Percentiles rank a stretch among this genome's conserved stretches.
phyloP scores from a whole-genome alignment of 768 basidiomycete genomes.

The Lactifluus hygrophoroides region DNA sequence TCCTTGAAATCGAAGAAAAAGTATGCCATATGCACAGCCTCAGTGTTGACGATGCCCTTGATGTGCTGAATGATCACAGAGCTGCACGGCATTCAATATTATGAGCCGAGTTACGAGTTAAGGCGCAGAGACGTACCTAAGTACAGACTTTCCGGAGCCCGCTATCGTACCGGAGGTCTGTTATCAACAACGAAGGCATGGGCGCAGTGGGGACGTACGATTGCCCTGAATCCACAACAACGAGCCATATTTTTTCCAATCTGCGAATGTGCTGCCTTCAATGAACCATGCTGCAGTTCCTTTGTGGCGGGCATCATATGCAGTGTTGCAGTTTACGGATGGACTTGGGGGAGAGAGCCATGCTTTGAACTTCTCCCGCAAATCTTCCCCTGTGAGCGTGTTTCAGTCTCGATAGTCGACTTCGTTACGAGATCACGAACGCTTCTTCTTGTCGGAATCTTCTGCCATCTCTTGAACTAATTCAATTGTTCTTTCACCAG shows the following conservation, averaged over 20 bases:
- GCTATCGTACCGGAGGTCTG: neutral
- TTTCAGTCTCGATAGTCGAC: neutral
- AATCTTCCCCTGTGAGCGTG: neutral
- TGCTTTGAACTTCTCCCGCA: neutral
- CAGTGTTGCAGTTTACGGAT: neutral
- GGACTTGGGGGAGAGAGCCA: neutral
- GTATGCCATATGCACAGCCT: neutral
- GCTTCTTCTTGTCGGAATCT: neutral
- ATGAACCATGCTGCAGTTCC: neutral
- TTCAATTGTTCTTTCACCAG: neutral
- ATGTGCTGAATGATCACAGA: neutral
- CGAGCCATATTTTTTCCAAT: neutral
- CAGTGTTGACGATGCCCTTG: neutral
- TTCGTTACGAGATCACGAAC: neutral
- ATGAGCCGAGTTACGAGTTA: neutral
- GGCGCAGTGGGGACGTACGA: neutral
- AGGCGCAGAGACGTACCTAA: neutral
- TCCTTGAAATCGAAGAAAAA: neutral
- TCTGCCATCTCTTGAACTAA: neutral
- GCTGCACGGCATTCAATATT: neutral
- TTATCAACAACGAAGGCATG: neutral
- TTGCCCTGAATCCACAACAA: neutral
- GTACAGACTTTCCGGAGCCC: neutral
- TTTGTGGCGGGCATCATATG: neutral
- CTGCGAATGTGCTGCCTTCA: neutral